Base-by-base conservation (phyloP, 257 asterid genomes). In the Scutellaria baicalensis region DNA sequence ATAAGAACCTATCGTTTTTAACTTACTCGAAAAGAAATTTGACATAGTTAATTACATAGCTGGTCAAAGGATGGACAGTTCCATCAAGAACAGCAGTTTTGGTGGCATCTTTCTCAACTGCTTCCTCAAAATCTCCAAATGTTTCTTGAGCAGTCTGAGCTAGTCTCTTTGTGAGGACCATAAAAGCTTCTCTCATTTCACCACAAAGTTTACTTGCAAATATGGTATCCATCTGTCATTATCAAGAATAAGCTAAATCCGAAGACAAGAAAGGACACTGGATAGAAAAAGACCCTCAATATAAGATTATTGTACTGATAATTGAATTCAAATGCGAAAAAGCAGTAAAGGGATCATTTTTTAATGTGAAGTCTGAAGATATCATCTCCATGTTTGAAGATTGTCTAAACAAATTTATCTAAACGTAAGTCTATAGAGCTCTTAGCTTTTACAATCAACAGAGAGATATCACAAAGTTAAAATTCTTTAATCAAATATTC, bases 1-100 rank as follows among this genome's bases (percentile, higher is more conserved):
- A 31, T 21, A 57, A 52, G 5, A 40, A 43, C 16, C 13, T 17
- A 33, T 48, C 36, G 40, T 8, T 6, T 38, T 49, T 70, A 51
- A 78, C 96, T 84, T 84, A 91, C 99, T 93, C 99, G 38, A 87
- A 93, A 60, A 93, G 79, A 81, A 93, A 93, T 76, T 91, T 93
- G 48, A 93, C 96, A 10, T 93, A 93, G 83, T 93, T 91, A 49
- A 93, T 93, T 48, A 93, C 97, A 59, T 93, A 93, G 91, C 97
- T 93, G 40, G 99, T 93, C 67, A 93, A 73, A 35, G 99, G 99
- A 77, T 93, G 99, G 75, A 93, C 99, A 42, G 99, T 91, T 80
- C 99, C 99, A 83, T 93, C 99, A 44, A 91, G 91, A 83, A 91
- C 96, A 50, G 99, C 87, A 51, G 97, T 91, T 79, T 93, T 93